phyloP scores from a whole-genome alignment of 805 yeast species.

The Schizosaccharomyces octosporus region DNA sequence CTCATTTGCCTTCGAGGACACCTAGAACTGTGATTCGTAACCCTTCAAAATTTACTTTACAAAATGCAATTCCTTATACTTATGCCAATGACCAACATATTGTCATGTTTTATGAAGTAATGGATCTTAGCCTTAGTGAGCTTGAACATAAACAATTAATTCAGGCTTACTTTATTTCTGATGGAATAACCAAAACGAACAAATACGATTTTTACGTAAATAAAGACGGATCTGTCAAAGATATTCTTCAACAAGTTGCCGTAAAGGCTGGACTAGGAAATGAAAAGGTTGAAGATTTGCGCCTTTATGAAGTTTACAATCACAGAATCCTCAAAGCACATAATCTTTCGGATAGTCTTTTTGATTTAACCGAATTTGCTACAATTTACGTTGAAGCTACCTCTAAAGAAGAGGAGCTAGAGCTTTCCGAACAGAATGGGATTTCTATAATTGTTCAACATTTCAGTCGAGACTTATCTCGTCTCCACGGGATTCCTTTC shows the following conservation, averaged over 20 bases:
- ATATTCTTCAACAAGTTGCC: constrained; percentile 31
- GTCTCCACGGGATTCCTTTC: constrained; percentile 68
- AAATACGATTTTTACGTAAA: constrained; percentile 47
- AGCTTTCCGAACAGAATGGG: background rate
- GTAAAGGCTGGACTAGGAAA: constrained; percentile 26
- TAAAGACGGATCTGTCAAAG: constrained; percentile 28
- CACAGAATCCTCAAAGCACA: constrained; percentile 2
- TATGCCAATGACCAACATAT: background rate
- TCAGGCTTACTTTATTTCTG: constrained; percentile 46
- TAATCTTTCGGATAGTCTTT: background rate
- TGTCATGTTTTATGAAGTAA: constrained; percentile 43
- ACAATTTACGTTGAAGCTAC: background rate
- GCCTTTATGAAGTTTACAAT: constrained; percentile 7
- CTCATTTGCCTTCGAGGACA: constrained; percentile 13
- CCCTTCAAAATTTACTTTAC: background rate
- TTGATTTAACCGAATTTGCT: background rate
- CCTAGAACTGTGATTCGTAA: background rate
- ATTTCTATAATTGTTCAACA: constrained; percentile 17
- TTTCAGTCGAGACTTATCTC: constrained; percentile 41
- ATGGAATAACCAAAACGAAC: constrained; percentile 46
- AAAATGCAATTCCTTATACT: background rate
- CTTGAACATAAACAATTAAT: constrained; percentile 51
- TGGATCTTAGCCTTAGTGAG: constrained; percentile 50
- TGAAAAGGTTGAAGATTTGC: constrained; percentile 13
- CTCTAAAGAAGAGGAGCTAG: background rate